phyloP scores from a whole-genome alignment of 371 early-diverging fungal genomes.

The Umbelopsis sp. region DNA sequence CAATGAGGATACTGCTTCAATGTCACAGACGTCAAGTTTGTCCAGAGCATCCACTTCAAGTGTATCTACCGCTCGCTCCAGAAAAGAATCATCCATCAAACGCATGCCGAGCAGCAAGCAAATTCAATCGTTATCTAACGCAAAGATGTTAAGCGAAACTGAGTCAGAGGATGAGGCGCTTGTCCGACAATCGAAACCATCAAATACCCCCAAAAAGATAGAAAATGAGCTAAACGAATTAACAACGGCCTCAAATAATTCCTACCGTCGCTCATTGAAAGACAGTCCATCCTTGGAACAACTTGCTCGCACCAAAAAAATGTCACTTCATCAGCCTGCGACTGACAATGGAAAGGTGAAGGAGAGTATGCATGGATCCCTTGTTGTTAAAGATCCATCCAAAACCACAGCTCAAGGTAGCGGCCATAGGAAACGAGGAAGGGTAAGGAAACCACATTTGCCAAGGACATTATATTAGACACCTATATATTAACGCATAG shows the following conservation, averaged over 20 bases:
- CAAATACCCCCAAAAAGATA: background rate
- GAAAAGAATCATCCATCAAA: background rate
- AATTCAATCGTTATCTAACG: background rate
- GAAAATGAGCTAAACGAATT: background rate
- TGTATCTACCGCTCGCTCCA: background rate
- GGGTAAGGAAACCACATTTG: slow-evolving; percentile 31
- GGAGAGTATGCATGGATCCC: slow-evolving; percentile 24
- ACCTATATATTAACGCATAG: background rate
- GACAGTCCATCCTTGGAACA: slow-evolving; percentile 24
- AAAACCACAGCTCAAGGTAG: slow-evolving; percentile 17
- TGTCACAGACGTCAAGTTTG: background rate
- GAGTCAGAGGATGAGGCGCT: slow-evolving; percentile 4
- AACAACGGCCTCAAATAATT: background rate
- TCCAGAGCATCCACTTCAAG: slow-evolving; percentile 10
- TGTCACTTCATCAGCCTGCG: slow-evolving; percentile 12
- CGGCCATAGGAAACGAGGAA: slow-evolving; percentile 43
- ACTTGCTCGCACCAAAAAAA: slow-evolving; percentile 23
- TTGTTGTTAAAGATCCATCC: background rate
- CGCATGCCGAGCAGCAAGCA: background rate
- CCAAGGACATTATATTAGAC: background rate
- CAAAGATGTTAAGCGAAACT: background rate
- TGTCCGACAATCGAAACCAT: background rate
- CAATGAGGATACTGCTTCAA: background rate
- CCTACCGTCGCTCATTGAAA: slow-evolving; percentile 3
- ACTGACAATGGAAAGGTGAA: slow-evolving; percentile 27